These are phyloP conservation scores for Cystobasidiopsis lactophilus DNA, from an alignment of 768 basidiomycete genomes.

Conservation along the genomic window DNA sequence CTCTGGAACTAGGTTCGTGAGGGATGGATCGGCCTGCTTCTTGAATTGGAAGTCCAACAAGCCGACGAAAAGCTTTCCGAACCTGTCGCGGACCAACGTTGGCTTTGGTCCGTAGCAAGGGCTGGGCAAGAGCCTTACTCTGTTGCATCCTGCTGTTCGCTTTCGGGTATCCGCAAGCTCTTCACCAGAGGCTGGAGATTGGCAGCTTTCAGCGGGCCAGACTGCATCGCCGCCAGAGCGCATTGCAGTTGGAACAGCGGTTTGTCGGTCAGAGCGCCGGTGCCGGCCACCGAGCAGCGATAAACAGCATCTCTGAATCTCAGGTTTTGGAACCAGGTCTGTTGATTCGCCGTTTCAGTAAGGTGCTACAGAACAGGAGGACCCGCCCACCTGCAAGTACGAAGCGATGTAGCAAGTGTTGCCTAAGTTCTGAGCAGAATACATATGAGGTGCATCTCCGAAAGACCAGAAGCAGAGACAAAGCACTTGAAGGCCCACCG, in stretches of 20 bases:
- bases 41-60: conserved; percentile 69
- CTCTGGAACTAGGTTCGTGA: conserved; percentile 47
- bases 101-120: no score
- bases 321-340: conserved; percentile 83
- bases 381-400: conserved; percentile 48
- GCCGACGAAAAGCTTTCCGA: conserved; percentile 83
- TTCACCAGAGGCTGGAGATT: conserved; percentile 70
- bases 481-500: no score
- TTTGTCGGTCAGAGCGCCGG: conserved; percentile 32
- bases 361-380: neutral
- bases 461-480: no score
- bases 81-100: no score
- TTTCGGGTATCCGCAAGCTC: conserved; percentile 52
- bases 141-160: conserved; percentile 90
- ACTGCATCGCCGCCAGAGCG: conserved; percentile 59
- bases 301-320: conserved; percentile 68
- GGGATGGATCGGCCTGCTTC: conserved; percentile 43
- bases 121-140: conserved; percentile 37
- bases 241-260: conserved; percentile 28
- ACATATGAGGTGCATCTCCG: neutral
- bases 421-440: conserved; percentile 53
- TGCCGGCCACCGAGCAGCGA: conserved; percentile 40
- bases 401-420: conserved; percentile 96
- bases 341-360: no score
- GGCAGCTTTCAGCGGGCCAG: conserved; percentile 43